Base-by-base conservation (phyloP, 768 basidiomycete genomes). In the Melanogaster broomeanus region DNA sequence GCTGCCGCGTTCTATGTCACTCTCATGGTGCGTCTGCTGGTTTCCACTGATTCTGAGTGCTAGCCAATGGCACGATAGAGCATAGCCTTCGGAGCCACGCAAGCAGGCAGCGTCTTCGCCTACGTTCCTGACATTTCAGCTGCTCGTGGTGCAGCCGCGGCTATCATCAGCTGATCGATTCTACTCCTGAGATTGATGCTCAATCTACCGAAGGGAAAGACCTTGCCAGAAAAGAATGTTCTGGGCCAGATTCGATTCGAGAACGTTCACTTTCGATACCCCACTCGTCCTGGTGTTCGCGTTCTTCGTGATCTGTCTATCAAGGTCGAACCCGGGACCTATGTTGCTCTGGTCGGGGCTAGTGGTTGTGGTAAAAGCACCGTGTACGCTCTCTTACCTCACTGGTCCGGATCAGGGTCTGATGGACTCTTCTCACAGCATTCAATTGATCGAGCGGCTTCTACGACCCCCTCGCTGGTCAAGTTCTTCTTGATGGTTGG, bases 71-170 rank as follows among this genome's bases (percentile, higher is more conserved):
- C 15, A 19, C 45, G 4, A 1, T 60, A 90, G 89, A 80, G 79
- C 58, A 82, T 85, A 8, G 82, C 81, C 6, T 92, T 92, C 62
- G 83, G 87, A 40, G 80, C 90, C 13, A 90, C 93, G 48, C 91
- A 95, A 73, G 93, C 92, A 40, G 91, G 91, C 48, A 91, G 87
- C 57, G 80, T 89, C 35, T 90, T 90, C 69, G 76, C 81, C 6
- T 90, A 91, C 63, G 93, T 95, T 2, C 93, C 94, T 35, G 93
- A 96, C 65, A 78, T 92, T 47, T 91, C 89, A 1, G 88, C 89
- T 2, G 93, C 94, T 21, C 84, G 85, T 58, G 78, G 85, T 24
- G 88, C 93, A 2, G 90, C 81, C 1, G 79, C 82, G 16, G 79
- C 88, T 48, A 84, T 95, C 60, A 74, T 96, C 72, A 80, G 43